phyloP scores from a whole-genome alignment of 768 basidiomycete genomes.

The Phylloporus sp. region DNA sequence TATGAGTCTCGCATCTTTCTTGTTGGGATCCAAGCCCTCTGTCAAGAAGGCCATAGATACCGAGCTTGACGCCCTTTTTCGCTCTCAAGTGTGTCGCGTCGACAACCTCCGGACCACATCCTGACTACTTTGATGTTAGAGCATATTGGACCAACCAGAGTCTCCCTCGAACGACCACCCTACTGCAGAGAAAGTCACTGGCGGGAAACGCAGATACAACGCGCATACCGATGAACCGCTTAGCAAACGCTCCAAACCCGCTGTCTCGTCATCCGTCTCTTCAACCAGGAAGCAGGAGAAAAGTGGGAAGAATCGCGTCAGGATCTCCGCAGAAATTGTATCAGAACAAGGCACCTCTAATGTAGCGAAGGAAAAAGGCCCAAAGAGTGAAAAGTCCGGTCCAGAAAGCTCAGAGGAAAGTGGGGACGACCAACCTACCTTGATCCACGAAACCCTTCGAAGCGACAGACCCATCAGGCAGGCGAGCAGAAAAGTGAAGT shows the following conservation, averaged over 20 bases:
- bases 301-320: conserved; percentile 7
- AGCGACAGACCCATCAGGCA: conserved; percentile 26
- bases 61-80: conserved; percentile 63
- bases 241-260: conserved; percentile 16
- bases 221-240: conserved; percentile 12
- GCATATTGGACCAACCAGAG: neutral
- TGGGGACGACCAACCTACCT: conserved; percentile 30
- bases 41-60: conserved; percentile 44
- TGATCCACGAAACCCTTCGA: conserved; percentile 63
- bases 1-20: conserved; percentile 56
- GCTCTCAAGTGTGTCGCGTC: conserved; percentile 41
- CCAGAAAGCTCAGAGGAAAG: conserved; percentile 30
- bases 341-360: neutral
- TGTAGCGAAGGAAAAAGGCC: neutral
- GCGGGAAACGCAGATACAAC: conserved; percentile 13
- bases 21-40: conserved; percentile 35
- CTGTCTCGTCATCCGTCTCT: conserved; percentile 21
- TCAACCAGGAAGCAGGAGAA: conserved; percentile 11
- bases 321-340: neutral
- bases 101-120: neutral
- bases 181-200: neutral
- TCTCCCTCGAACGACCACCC: conserved; percentile 2
- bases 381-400: conserved; percentile 23
- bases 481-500: conserved; percentile 37
- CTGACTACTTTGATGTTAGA: conserved; percentile 10